These are phyloP conservation scores for Fusarium camptoceras DNA, from an alignment of 2,329 filamentous ascomycete genomes.

Conservation along the genomic window DNA sequence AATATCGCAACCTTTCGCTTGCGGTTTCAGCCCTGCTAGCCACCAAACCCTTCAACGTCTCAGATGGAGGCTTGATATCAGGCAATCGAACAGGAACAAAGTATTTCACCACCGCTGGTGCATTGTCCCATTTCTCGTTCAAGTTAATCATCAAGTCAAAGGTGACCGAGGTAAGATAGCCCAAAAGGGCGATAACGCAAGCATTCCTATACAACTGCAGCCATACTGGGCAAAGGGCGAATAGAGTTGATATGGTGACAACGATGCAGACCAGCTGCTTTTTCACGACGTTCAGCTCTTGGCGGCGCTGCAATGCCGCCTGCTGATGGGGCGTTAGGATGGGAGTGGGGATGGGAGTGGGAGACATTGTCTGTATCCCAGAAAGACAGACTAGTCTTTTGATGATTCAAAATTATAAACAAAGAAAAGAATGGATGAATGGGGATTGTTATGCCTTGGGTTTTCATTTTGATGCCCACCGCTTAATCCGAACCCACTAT, in stretches of 20 bases:
- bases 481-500: conserved; percentile 5
- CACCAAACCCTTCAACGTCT: background rate
- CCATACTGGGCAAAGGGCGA: conserved; percentile 21
- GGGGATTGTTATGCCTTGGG: background rate
- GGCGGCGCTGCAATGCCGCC: conserved; percentile 2
- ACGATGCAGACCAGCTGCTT: conserved; percentile 23
- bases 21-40: background rate
- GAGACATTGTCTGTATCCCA: conserved; percentile 2
- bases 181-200: conserved; percentile 12
- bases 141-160: conserved; percentile 19
- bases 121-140: conserved; percentile 24
- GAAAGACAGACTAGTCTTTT: background rate
- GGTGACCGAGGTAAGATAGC: conserved; percentile 9
- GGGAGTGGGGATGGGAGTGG: background rate
- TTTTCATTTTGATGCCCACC: conserved; percentile 10
- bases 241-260: conserved; percentile 6
- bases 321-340: background rate
- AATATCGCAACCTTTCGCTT: background rate
- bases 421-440: background rate
- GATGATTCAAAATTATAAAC: background rate
- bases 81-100: conserved; percentile 19
- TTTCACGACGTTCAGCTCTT: conserved; percentile 16
- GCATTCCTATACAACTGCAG: conserved; percentile 26
- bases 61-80: conserved; percentile 9
- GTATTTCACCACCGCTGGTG: conserved; percentile 21